phyloP scores from a whole-genome alignment of 2,329 filamentous ascomycete genomes.

The Sporothrix luriei region DNA sequence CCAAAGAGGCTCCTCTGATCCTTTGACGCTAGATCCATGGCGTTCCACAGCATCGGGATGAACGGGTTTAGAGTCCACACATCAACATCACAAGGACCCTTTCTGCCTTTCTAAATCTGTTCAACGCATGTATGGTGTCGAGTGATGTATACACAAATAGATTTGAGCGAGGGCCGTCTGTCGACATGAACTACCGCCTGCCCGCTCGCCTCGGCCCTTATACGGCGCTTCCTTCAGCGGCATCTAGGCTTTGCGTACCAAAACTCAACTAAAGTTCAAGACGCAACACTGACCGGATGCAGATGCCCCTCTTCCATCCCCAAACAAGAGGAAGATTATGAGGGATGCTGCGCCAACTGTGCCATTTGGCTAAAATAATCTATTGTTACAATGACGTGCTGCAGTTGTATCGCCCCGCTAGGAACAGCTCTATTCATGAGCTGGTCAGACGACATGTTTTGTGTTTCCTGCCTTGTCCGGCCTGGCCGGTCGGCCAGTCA shows the following conservation, averaged over 20 bases:
- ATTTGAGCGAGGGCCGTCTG: not conserved
- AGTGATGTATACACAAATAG: slow-evolving; percentile 1
- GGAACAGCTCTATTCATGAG: slow-evolving; percentile 4
- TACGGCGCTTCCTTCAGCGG: not conserved
- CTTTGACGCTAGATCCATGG: slow-evolving; percentile 1
- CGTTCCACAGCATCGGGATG: slow-evolving; percentile 24
- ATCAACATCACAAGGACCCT: not conserved
- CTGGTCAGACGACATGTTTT: slow-evolving; percentile 14
- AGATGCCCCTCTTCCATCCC: not conserved
- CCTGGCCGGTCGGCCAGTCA: not conserved
- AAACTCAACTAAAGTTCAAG: not conserved
- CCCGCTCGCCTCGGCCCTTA: slow-evolving; percentile 5
- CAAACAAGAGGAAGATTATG: not conserved
- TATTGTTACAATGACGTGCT: not conserved
- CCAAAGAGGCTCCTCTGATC: not conserved
- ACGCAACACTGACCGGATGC: not conserved
- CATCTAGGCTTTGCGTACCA: not conserved
- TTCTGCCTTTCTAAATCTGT: not conserved
- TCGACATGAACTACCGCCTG: not conserved
- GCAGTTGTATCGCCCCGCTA: not conserved
- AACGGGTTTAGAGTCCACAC: not conserved
- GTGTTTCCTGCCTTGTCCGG: slow-evolving; percentile 7
- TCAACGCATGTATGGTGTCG: not conserved
- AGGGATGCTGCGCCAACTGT: not conserved
- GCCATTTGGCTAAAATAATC: not conserved